Evolutionary conservation across 2,329 filamentous ascomycete species (phyloP), one percentile per base, ranked within the genome.

Genomic region (Lizonia empirigonia): DNA sequence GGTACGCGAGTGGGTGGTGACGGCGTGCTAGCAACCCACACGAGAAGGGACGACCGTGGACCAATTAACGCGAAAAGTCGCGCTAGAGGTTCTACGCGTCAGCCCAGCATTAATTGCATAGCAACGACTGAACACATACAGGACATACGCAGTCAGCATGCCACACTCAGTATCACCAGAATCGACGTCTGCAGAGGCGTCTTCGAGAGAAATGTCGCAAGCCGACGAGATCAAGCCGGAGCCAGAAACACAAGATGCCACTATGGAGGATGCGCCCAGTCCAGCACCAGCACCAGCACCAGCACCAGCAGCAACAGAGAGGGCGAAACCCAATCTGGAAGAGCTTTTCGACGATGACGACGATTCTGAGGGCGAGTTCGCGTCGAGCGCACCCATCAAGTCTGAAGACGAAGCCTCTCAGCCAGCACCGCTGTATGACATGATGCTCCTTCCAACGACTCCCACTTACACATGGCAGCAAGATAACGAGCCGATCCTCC

Each of bases 281-380:
- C 63, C 60, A 46, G 57, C 58, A 46, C 4, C n/a, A 13, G 15
- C 27, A 30, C 9, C 27, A 15, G 27, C 27, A 30, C 63, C 63
- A 27, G 59, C 55, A 53, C 35, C 48, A 30, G 35, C 29, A 15
- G 59, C 60, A 16, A 55, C 51, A 29, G 69, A 74, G n/a, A 62
- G 61, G 35, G 33, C 58, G 39, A 65, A 72, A 69, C 63, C 73
- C 55, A 64, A 72, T 63, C 59, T 87, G 15, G 83, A 86, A 56
- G 81, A 84, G 45, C 75, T 87, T 44, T 86, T 87, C 61, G 77
- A 83, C 56, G 79, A 83, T 56, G 79, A 80, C 51, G 81, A 82
- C 29, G 81, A 82, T 38, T 74, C 75, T 34, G 82, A 85, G 39
- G 78, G 81, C 27, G 83, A 85, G 50, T 85, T 83, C 60, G 74